Evolutionary conservation across 2,329 filamentous ascomycete species (phyloP).

Genomic region (Epichloe scottii): DNA sequence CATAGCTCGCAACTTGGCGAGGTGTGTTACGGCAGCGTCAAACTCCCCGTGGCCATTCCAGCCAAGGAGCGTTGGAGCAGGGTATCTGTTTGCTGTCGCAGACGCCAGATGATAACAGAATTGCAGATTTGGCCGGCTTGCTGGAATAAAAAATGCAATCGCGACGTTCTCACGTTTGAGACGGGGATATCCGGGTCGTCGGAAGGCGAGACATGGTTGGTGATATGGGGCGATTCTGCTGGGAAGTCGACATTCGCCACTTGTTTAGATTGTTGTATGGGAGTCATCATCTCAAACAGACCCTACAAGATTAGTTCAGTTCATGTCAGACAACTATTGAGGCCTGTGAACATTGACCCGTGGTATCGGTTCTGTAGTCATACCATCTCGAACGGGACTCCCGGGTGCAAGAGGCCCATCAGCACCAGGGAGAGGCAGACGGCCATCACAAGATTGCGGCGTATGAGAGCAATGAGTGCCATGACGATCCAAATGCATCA

Average conservation of each 20-base stretch:
- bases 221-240: neutral
- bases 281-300: neutral
- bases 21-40: slow-evolving; percentile 22
- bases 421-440: slow-evolving; percentile 1
- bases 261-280: neutral
- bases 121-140: slow-evolving; percentile 22
- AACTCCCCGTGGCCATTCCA: slow-evolving; percentile 24
- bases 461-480: neutral
- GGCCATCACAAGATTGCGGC: slow-evolving; percentile 3
- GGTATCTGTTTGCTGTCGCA: slow-evolving; percentile 24
- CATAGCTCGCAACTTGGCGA: slow-evolving; percentile 27
- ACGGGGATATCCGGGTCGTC: neutral
- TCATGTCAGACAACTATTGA: neutral
- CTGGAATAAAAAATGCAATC: slow-evolving; percentile 27
- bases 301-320: neutral
- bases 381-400: neutral
- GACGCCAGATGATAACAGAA: slow-evolving; percentile 28
- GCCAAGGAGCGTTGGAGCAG: slow-evolving; percentile 25
- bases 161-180: slow-evolving; percentile 12
- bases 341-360: neutral
- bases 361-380: neutral
- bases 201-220: neutral
- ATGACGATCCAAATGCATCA: neutral
- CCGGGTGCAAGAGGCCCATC: neutral
- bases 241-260: neutral